Evolutionary conservation across 768 basidiomycete genomes (phyloP).

Genomic region (Kwoniella newhampshirensis): DNA sequence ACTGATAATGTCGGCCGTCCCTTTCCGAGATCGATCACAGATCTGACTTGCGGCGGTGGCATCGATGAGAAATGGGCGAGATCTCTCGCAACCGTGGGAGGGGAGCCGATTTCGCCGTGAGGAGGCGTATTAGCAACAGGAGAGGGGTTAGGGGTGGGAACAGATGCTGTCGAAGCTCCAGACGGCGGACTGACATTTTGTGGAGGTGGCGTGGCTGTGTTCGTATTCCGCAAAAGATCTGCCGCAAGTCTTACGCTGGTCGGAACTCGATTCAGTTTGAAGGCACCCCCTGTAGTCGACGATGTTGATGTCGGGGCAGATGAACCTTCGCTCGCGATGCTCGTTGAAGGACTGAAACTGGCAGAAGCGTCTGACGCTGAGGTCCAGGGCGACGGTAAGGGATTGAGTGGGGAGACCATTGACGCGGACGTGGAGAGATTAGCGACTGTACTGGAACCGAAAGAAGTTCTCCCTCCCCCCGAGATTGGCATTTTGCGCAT

Average conservation of each 20-base stretch:
- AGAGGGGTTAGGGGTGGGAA: conserved; percentile 33
- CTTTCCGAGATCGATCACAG: conserved; percentile 22
- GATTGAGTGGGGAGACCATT: conserved; percentile 51
- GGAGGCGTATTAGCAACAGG: conserved; percentile 16
- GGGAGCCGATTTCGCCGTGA: background rate
- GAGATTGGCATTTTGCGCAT: conserved; percentile 29
- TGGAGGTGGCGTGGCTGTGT: conserved; percentile 17
- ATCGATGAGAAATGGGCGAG: conserved; percentile 17
- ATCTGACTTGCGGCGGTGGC: conserved; percentile 19
- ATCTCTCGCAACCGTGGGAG: conserved; percentile 7
- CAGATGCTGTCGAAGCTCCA: conserved; percentile 18
- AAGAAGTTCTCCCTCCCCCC: conserved; percentile 10
- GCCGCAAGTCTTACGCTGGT: conserved; percentile 55
- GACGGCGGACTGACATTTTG: conserved; percentile 17
- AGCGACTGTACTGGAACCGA: conserved; percentile 18
- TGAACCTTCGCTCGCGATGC: conserved; percentile 28
- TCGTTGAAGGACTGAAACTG: conserved; percentile 30
- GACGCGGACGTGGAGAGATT: conserved; percentile 46
- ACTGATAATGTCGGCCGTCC: conserved; percentile 30
- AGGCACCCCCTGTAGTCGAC: conserved; percentile 35
- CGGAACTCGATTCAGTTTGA: conserved; percentile 56
- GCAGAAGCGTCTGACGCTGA: conserved; percentile 20
- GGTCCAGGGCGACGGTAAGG: conserved; percentile 50
- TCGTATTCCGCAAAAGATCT: conserved; percentile 52
- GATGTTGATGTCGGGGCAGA: conserved; percentile 25